Evolutionary conservation across 2,329 filamentous ascomycete species (phyloP), one percentile per base, ranked within the genome.

Genomic region (Hypoxylon sp.): DNA sequence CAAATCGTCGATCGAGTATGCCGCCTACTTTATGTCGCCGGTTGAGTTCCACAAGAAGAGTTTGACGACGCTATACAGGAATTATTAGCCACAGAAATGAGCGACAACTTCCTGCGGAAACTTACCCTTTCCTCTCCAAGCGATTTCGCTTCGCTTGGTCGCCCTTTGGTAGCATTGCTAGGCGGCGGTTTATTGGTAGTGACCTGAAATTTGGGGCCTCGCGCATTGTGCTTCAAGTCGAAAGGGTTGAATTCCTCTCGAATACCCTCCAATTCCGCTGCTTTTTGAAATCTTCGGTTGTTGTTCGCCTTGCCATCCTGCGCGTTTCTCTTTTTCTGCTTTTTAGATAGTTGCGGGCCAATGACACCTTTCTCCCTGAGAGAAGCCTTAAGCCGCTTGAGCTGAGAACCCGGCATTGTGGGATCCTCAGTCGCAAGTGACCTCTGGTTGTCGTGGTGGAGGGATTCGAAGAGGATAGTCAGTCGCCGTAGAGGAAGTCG

Each of bases 221-320:
- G 87, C 1, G 90, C 86, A 44, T 91, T 89, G 65, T 92, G 89
- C 81, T 97, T 97, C 79, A 97, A 88, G 78, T 99, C 96, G 81
- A 99, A 99, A 0, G 96, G 96, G 79, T 99, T 99, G 87, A 98
- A 98, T 73, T 94, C 92, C 76, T 98, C 94, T 77, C 96, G 92
- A 78, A 99, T 98, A 63, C 88, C 89, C 74, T 92, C 90, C 69
- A 99, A 86, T 15, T 94, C 93, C 62, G 89, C 91, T 76, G 91
- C 88, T 77, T 92, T 89, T 78, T 93, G 89, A 27, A 93, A 86
- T 67, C 93, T 90, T 80, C 93, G 92, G 75, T 95, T 91, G 75
- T 94, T 91, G 73, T 82, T 88, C 69, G 86, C 87, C 62, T 88
- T 89, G 56, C 86, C 88, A 80, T 89, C 89, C 79, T 90, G 89